phyloP scores from a whole-genome alignment of 768 basidiomycete genomes.

The Gelatoporia subvermispora region DNA sequence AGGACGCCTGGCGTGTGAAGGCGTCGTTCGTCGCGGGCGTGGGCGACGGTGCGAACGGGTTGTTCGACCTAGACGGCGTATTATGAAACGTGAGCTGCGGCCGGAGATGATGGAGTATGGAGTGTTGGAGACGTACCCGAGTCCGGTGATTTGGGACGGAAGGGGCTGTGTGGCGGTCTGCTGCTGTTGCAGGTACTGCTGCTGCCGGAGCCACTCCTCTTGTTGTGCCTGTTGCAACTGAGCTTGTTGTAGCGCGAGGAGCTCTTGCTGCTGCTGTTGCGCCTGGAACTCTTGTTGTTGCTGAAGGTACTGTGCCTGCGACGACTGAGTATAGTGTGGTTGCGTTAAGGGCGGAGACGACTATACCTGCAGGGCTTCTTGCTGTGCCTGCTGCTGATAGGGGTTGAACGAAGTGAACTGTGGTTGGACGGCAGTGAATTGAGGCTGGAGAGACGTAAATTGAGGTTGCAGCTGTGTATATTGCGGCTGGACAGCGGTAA shows the following conservation, averaged over 20 bases:
- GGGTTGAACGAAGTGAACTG: slow-evolving; percentile 86
- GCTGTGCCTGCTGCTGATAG: slow-evolving; percentile 82
- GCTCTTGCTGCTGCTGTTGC: slow-evolving; percentile 47
- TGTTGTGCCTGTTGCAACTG: slow-evolving; percentile 34
- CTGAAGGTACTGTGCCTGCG: slow-evolving; percentile 35
- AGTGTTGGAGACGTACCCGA: slow-evolving; percentile 66
- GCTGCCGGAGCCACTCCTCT: slow-evolving; percentile 47
- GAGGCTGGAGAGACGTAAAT: slow-evolving; percentile 53
- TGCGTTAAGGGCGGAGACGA: background rate
- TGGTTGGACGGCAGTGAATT: slow-evolving; percentile 75
- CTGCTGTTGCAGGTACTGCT: slow-evolving; percentile 41
- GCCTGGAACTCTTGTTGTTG: slow-evolving; percentile 58
- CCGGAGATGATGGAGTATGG: slow-evolving; percentile 10
- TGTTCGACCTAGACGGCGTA: slow-evolving; percentile 18
- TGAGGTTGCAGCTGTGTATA: slow-evolving; percentile 16
- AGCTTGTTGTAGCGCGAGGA: slow-evolving; percentile 27
- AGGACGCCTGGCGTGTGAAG: slow-evolving; percentile 33
- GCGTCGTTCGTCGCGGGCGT: no score
- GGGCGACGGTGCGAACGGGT: slow-evolving; percentile 30
- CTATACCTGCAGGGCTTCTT: slow-evolving; percentile 66
- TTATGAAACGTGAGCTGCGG: slow-evolving; percentile 42
- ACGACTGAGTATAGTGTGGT: slow-evolving; percentile 8
- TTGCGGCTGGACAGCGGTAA: slow-evolving; percentile 16
- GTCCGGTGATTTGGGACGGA: slow-evolving; percentile 53
- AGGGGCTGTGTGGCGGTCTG: slow-evolving; percentile 45